Conservation (phyloP, 1,139 yeast genomes). For the Suhomyces yuchorum region DNA sequence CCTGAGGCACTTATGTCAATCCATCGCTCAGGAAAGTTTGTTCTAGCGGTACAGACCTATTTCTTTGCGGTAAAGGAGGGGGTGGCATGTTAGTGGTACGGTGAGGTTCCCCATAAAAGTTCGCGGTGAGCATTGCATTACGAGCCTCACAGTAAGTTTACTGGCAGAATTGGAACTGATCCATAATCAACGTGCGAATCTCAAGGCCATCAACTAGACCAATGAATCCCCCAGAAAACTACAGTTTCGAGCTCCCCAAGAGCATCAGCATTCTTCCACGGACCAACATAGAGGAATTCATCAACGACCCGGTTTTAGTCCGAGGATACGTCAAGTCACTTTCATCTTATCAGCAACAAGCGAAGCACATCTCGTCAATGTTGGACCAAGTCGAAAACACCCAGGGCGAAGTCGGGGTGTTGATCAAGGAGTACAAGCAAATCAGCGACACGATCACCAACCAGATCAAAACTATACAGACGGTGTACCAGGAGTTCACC, state of each 20-base stretch:
- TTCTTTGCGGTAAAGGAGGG: no score
- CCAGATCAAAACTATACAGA: constrained; percentile 29
- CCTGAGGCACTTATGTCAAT: no score
- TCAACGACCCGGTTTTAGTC: constrained; percentile 31
- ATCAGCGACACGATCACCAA: constrained; percentile 29
- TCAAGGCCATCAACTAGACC: not conserved
- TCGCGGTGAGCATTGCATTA: no score
- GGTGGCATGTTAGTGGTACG: no score
- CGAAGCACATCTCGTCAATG: constrained; percentile 19
- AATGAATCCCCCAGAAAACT: not conserved
- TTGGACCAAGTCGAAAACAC: constrained; percentile 26
- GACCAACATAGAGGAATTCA: constrained; percentile 29
- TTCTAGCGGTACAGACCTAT: no score
- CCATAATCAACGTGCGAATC: not conserved
- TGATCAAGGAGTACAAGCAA: constrained; percentile 32
- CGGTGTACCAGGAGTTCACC: constrained; percentile 35
- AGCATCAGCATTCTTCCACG: constrained; percentile 33
- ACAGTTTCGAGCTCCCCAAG: constrained; percentile 24
- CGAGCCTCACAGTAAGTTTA: not conserved
- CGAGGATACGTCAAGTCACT: constrained; percentile 35
- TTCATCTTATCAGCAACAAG: constrained; percentile 25
- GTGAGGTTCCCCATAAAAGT: no score
- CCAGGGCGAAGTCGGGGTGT: constrained; percentile 26
- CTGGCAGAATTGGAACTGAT: not conserved
- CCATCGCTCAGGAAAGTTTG: not conserved